phyloP scores from a whole-genome alignment of 2,329 filamentous ascomycete genomes.

The Calonectria naviculata region DNA sequence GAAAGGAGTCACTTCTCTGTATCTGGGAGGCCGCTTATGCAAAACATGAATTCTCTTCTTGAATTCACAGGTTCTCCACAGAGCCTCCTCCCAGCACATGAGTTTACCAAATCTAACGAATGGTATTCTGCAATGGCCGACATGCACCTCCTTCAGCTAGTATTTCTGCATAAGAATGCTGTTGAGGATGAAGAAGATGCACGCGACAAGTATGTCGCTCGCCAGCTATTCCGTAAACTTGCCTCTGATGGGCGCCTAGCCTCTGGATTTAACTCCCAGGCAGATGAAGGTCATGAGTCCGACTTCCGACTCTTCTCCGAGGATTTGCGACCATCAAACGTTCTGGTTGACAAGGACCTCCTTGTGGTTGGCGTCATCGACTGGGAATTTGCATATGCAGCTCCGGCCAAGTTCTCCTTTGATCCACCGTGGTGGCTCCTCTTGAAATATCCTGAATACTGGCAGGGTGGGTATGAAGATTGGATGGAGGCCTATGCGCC shows the following conservation, averaged over 20 bases:
- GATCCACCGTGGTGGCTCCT: conserved; percentile 54
- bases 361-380: conserved; percentile 49
- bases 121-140: conserved; percentile 50
- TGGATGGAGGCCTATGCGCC: conserved; percentile 47
- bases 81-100: conserved; percentile 34
- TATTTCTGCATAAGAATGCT: conserved; percentile 51
- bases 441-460: conserved; percentile 45
- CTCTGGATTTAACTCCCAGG: neutral
- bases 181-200: conserved; percentile 44
- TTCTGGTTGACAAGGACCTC: conserved; percentile 42
- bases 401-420: conserved; percentile 45
- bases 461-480: conserved; percentile 41
- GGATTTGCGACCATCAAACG: conserved; percentile 45
- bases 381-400: conserved; percentile 53
- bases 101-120: conserved; percentile 43
- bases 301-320: conserved; percentile 35
- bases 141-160: conserved; percentile 50
- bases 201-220: conserved; percentile 46
- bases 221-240: conserved; percentile 47
- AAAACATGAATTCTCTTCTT: conserved; percentile 53
- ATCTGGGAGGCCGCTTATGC: conserved; percentile 48
- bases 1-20: conserved; percentile 41
- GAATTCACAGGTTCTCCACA: conserved; percentile 34
- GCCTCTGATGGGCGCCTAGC: conserved; percentile 18
- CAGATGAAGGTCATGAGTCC: neutral